Base-by-base conservation (phyloP, 2,329 filamentous ascomycete species). In the Ilyonectria mors-panacis region DNA sequence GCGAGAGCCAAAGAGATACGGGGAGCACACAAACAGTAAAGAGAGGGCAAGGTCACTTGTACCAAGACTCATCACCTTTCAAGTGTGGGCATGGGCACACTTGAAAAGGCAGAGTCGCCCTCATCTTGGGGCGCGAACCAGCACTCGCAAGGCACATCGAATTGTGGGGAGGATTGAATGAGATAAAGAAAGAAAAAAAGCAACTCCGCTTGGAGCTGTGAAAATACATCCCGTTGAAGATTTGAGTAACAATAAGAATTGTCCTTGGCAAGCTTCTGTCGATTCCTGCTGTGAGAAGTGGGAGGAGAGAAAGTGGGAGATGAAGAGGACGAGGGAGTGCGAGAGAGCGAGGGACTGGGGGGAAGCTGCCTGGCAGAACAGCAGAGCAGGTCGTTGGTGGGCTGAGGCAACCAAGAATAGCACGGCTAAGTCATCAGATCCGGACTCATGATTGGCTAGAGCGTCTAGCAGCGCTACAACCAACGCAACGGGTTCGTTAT, bases 331-430 rank as follows among this genome's bases (percentile, higher is more conserved):
- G 39, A 56, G 53, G 7, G 35, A 42, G 23, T n/a, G 35, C n/a
- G 45, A 59, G 58, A 51, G 51, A 21, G 5, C 21, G 39, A 55
- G n/a, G 39, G 47, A 57, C 30, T 47, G 58, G 59, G 64, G 59
- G 55, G 30, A 35, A 50, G 54, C 59, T 66, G 53, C 59, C 54
- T 59, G 64, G 59, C 59, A 66, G 58, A 58, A 21, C 37, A 26
- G 33, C 51, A 58, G 30, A 47, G 28, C 19, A 33, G 33, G 4
- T 39, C 23, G 19, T 57, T 57, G 28, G 51, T 61, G 63, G 63
- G 58, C 58, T 66, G 63, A 62, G 58, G 58, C 45, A 51, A 23
- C 57, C 58, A 63, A 23, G 50, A 63, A 66, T 59, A 63, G 58
- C 30, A n/a, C n/a, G 35, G 63, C 58, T 66, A 58, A 61, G 55